Base-by-base conservation (phyloP, 176 grass and related monocot genomes). In the Elaeis guineensis region DNA sequence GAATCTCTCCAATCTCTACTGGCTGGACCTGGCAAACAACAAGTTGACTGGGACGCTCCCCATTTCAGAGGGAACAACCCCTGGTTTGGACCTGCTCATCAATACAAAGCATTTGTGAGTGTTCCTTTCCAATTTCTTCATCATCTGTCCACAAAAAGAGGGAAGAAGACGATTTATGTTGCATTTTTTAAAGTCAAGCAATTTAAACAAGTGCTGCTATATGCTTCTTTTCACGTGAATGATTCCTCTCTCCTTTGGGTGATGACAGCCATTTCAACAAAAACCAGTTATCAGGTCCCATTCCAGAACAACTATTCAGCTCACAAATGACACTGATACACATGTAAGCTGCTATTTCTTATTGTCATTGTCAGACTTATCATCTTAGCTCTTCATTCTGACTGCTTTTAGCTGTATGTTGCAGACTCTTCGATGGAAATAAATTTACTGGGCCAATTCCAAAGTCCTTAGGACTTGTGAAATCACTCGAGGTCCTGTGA, bases 1-100 rank as follows among this genome's bases (percentile, higher is more conserved):
- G 50, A 49, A 62, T 19, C 83, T 96, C 50, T 82, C 80, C 15
- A 79, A 82, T 39, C 75, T 96, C 28, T 28, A 69, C 19, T 96
- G 91, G 91, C 63, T 96, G 48, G 91, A 96, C 53, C 24, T 96
- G 79, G 89, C 91, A 0, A 69, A 35, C 12, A 96, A 96, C 74
- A 71, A 85, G 59, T 61, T 96, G 61, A 74, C 80, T 25, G 91
- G 91, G 25, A 48, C 79, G 48, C 63, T 96, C 51, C 91, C 91
- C 19, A 57, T 96, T 62, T 96, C 91, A 17, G 52, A 21, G 24
- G 52, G 30, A 62, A 54, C 74, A 53, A 17, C 55, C 44, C 91
- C 86, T 4, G 91, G 91, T 49, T 65, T 96, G 52, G 78, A 96
- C 61, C 62, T 15, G 63, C 91, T 96, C 30, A 24, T 79, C 56